These are phyloP conservation scores for Cardiospermum halicacabum DNA, from an alignment of 345 rosid genomes.

Conservation along the genomic window DNA sequence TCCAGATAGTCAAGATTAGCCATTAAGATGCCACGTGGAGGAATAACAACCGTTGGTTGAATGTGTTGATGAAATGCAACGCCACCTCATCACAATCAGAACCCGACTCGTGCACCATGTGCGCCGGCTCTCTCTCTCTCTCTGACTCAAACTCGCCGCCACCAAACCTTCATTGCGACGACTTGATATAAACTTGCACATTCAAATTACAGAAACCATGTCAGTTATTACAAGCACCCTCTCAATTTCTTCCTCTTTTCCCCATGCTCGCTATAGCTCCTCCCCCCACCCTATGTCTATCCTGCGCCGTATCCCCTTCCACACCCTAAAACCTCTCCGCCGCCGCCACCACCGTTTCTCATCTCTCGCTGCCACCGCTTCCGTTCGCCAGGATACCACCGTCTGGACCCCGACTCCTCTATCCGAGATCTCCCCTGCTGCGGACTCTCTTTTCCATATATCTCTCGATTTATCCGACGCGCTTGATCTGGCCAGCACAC, in stretches of 20 bases:
- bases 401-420: slow-evolving; percentile 75
- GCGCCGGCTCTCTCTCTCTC: slow-evolving; percentile 35
- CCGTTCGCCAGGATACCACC: slow-evolving; percentile 67
- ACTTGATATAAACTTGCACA: background rate
- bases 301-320: slow-evolving; percentile 47
- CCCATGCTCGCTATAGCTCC: slow-evolving; percentile 43
- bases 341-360: slow-evolving; percentile 31
- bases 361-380: slow-evolving; percentile 45
- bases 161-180: background rate
- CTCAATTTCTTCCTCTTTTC: slow-evolving; percentile 24
- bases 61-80: slow-evolving; percentile 7
- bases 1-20: background rate
- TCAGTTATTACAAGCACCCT: slow-evolving; percentile 19
- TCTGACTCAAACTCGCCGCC: slow-evolving; percentile 9
- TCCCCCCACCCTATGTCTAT: slow-evolving; percentile 61
- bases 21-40: slow-evolving; percentile 36
- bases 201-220: slow-evolving; percentile 30
- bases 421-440: slow-evolving; percentile 52
- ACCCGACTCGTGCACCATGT: slow-evolving; percentile 17
- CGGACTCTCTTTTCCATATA: slow-evolving; percentile 83
- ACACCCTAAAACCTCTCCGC: slow-evolving; percentile 22
- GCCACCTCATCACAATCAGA: slow-evolving; percentile 36
- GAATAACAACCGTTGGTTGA: background rate
- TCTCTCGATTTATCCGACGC: slow-evolving; percentile 68
- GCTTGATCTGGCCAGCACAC: slow-evolving; percentile 62